phyloP scores from a whole-genome alignment of 306 rosid species.

The Canavalia gladiata region DNA sequence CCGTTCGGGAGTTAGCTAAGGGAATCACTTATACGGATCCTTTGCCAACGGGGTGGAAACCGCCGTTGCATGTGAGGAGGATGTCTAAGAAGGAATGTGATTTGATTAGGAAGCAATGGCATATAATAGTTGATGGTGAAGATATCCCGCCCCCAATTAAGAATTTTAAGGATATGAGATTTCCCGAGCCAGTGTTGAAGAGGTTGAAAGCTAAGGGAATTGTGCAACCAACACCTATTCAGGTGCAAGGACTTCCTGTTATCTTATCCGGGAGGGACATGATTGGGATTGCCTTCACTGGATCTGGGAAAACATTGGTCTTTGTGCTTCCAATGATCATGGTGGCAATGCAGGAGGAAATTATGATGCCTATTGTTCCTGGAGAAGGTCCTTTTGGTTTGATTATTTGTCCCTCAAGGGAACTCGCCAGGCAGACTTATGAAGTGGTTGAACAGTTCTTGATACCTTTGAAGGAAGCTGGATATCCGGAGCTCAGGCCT shows the following conservation, averaged over 20 bases:
- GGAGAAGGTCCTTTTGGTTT: constrained; percentile 96
- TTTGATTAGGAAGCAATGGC: constrained; percentile 87
- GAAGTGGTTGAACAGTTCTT: constrained; percentile 88
- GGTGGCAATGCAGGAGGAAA: constrained; percentile 93
- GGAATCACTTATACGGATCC: constrained; percentile 90
- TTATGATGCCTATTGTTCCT: constrained; percentile 88
- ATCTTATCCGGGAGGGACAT: constrained; percentile 87
- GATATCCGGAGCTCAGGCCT: constrained; percentile 89
- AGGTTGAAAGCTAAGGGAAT: constrained; percentile 82
- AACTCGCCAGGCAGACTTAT: constrained; percentile 92
- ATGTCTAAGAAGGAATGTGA: constrained; percentile 74
- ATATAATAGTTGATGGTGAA: constrained; percentile 87
- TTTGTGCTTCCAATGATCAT: constrained; percentile 95
- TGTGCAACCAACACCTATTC: constrained; percentile 95
- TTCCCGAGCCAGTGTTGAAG: constrained; percentile 89
- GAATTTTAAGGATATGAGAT: constrained; percentile 90
- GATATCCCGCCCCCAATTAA: constrained; percentile 84
- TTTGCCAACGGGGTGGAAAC: constrained; percentile 90
- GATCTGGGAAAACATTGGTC: constrained; percentile 89
- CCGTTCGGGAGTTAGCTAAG: constrained; percentile 93
- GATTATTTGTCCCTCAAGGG: constrained; percentile 90
- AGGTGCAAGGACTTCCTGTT: constrained; percentile 98
- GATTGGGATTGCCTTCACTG: constrained; percentile 98
- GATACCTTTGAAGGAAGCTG: constrained; percentile 83
- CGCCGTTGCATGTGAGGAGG: constrained; percentile 79